These are phyloP conservation scores for Penicillium sp. DNA, from an alignment of 2,329 filamentous ascomycete genomes.

Conservation along the genomic window DNA sequence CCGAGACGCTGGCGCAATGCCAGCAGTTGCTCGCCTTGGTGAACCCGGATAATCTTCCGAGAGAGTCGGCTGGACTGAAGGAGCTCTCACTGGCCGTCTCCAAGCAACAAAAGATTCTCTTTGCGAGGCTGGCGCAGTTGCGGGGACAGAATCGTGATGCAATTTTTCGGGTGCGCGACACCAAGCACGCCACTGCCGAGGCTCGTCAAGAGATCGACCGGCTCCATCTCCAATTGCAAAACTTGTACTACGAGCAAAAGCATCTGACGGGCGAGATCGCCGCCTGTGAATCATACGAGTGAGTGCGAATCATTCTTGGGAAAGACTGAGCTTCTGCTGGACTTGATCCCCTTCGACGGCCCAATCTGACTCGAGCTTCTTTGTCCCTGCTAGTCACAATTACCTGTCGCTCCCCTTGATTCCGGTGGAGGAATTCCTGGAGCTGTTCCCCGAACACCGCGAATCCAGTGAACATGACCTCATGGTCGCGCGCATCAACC, in stretches of 20 bases:
- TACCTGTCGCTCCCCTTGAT: conserved; percentile 82
- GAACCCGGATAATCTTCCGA: conserved; percentile 38
- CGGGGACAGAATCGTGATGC: conserved; percentile 78
- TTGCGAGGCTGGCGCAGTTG: conserved; percentile 71
- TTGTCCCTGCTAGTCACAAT: conserved; percentile 52
- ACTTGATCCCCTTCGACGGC: too few relatives aligned
- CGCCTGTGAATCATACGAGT: conserved; percentile 90
- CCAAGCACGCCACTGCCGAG: conserved; percentile 79
- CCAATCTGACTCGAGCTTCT: conserved; percentile 1
- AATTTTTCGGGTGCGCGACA: conserved; percentile 72
- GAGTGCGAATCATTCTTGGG: conserved; percentile 33
- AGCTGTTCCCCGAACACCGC: conserved; percentile 67
- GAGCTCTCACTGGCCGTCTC: conserved; percentile 55
- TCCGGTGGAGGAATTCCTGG: conserved; percentile 74
- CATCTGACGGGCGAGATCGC: conserved; percentile 85
- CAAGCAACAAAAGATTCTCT: conserved; percentile 72
- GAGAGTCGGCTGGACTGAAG: conserved; percentile 43
- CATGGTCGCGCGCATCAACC: conserved; percentile 84
- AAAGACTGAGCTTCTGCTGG: too few relatives aligned
- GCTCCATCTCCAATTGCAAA: conserved; percentile 87
- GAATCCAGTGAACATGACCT: conserved; percentile 69
- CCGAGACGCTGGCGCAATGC: conserved; percentile 66
- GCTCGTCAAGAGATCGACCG: conserved; percentile 85
- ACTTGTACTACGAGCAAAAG: conserved; percentile 91
- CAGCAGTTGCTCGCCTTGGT: conserved; percentile 55